Conservation (phyloP, 306 rosid species). For the Cucurbita pepo region DNA sequence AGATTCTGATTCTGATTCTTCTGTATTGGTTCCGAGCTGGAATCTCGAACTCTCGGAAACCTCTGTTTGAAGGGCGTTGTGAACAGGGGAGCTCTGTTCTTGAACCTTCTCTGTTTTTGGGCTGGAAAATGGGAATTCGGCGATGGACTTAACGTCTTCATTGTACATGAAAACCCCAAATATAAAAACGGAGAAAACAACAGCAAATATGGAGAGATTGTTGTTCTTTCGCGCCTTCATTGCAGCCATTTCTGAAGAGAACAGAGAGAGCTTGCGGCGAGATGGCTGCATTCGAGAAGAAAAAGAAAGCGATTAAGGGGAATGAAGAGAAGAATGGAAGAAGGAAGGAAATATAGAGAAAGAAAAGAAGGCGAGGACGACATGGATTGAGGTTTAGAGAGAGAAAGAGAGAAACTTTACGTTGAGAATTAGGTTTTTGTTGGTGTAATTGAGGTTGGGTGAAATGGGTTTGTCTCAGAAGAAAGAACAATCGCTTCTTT, state of each 20-base stretch:
- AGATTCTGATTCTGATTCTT: background rate
- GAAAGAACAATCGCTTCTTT: slow-evolving; percentile 15
- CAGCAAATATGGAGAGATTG: slow-evolving; percentile 37
- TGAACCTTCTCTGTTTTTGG: slow-evolving; percentile 38
- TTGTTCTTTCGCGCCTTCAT: slow-evolving; percentile 65
- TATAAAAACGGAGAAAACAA: slow-evolving; percentile 44
- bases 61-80: background rate
- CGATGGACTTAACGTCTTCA: slow-evolving; percentile 60
- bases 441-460: slow-evolving; percentile 53
- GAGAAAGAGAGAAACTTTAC: slow-evolving; percentile 4
- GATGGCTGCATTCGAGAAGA: slow-evolving; percentile 31
- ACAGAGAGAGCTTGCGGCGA: slow-evolving; percentile 34
- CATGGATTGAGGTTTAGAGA: slow-evolving; percentile 2
- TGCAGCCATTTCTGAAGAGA: slow-evolving; percentile 21
- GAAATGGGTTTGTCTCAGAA: slow-evolving; percentile 39
- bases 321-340: slow-evolving; percentile 3
- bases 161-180: slow-evolving; percentile 77
- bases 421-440: slow-evolving; percentile 16
- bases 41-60: slow-evolving; percentile 25
- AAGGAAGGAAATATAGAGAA: slow-evolving; percentile 25
- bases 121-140: slow-evolving; percentile 49
- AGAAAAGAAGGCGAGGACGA: slow-evolving; percentile 7
- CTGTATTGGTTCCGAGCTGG: slow-evolving; percentile 26
- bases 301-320: background rate
- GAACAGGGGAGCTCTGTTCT: slow-evolving; percentile 13